Evolutionary conservation across 345 rosid species (phyloP).

Genomic region (Eutrema heterophyllum): DNA sequence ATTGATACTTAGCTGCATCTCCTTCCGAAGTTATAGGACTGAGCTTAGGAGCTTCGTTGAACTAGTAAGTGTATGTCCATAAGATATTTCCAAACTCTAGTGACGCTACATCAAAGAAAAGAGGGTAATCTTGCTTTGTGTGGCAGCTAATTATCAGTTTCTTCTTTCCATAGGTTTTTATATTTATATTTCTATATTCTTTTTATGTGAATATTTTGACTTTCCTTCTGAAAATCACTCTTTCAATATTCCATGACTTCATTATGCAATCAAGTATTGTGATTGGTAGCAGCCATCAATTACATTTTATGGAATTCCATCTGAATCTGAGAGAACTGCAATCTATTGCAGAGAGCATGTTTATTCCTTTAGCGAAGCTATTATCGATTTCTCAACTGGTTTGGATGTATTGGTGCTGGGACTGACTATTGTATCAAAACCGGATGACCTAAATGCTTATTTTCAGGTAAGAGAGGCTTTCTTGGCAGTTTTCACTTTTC

Average conservation of each 20-base stretch:
- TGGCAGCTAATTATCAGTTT: background rate
- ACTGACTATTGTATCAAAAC: slow-evolving; percentile 38
- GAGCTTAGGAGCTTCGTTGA: slow-evolving; percentile 14
- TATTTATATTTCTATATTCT: background rate
- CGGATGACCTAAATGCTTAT: slow-evolving; percentile 56
- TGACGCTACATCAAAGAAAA: background rate
- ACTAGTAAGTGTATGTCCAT: slow-evolving; percentile 9
- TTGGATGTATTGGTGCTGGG: slow-evolving; percentile 56
- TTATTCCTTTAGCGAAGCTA: slow-evolving; percentile 48
- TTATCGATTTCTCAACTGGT: slow-evolving; percentile 46
- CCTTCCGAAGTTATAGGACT: slow-evolving; percentile 4
- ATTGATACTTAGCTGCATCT: slow-evolving; percentile 13
- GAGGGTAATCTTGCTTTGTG: background rate
- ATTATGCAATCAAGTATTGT: slow-evolving; percentile 8
- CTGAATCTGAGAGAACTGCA: slow-evolving; percentile 14
- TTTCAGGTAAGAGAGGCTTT: slow-evolving; percentile 53
- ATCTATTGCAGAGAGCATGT: slow-evolving; percentile 62
- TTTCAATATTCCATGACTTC: slow-evolving; percentile 1
- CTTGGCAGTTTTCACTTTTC: slow-evolving; percentile 11
- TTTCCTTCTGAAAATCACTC: background rate
- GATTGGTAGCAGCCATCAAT: slow-evolving; percentile 7
- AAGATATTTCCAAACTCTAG: background rate
- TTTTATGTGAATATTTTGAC: background rate
- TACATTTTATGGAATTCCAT: slow-evolving; percentile 14
- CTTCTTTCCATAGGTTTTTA: background rate